phyloP scores from a whole-genome alignment of 345 rosid genomes.

The Syzygium jambos region DNA sequence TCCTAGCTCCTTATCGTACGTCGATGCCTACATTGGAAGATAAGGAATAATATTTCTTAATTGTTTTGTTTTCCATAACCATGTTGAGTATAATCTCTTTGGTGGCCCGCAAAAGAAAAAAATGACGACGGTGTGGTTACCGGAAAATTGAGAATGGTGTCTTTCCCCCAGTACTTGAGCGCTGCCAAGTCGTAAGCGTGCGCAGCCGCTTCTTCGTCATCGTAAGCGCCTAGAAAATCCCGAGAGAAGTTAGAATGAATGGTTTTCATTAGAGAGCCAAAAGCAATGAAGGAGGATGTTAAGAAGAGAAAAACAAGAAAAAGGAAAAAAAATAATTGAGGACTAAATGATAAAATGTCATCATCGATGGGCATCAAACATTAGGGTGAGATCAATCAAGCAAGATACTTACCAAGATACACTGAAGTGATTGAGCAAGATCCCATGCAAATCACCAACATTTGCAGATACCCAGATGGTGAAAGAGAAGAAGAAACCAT shows the following conservation, averaged over 20 bases:
- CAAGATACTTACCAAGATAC: not conserved
- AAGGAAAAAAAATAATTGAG: not conserved
- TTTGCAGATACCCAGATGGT: not conserved
- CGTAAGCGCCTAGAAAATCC: constrained; percentile 63
- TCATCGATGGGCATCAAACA: not conserved
- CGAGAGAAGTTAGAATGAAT: not conserved
- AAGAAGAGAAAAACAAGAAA: not conserved
- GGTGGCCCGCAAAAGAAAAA: not conserved
- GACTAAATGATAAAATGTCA: not conserved
- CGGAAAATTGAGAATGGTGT: constrained; percentile 84
- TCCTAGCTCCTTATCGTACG: constrained; percentile 49
- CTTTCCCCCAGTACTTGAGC: constrained; percentile 85
- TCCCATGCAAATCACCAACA: not conserved
- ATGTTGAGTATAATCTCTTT: not conserved
- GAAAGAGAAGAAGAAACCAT: not conserved
- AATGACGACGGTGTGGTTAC: constrained; percentile 12
- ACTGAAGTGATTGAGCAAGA: not conserved
- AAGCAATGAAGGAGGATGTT: not conserved
- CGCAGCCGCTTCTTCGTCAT: constrained; percentile 84
- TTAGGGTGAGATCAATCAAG: not conserved
- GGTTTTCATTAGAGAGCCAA: not conserved
- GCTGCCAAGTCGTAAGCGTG: constrained; percentile 96
- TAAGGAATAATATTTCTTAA: not conserved
- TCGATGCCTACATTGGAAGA: constrained; percentile 23
- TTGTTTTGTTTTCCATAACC: not conserved